phyloP scores from a whole-genome alignment of 768 basidiomycete genomes.

The Rhodotorula paludigena region DNA sequence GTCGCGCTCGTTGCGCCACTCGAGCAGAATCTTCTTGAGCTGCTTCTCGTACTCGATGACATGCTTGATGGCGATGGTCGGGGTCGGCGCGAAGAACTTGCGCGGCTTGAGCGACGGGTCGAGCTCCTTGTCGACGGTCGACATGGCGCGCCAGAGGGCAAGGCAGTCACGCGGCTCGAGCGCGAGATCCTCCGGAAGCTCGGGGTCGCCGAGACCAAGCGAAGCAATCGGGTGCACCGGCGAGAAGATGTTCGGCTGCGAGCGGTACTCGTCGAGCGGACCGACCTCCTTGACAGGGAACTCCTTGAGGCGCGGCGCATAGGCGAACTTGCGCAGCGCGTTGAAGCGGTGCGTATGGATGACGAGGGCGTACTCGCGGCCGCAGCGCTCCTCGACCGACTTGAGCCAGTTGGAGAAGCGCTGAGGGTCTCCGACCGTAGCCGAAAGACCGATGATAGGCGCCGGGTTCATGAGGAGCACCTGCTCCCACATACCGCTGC shows the following conservation, averaged over 20 bases:
- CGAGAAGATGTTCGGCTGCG: constrained; percentile 48
- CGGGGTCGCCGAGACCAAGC: constrained; percentile 53
- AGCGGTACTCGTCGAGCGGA: constrained; percentile 47
- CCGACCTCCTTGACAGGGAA: constrained; percentile 31
- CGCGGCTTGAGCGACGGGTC: constrained; percentile 50
- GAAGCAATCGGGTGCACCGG: constrained; percentile 63
- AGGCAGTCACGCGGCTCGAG: constrained; percentile 61
- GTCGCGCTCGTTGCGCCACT: constrained; percentile 50
- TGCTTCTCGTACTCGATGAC: constrained; percentile 58
- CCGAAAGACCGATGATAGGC: constrained; percentile 68
- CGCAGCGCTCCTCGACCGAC: constrained; percentile 59
- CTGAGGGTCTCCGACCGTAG: constrained; percentile 64
- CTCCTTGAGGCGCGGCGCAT: constrained; percentile 47
- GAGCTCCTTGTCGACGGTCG: constrained; percentile 20
- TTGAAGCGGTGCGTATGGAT: constrained; percentile 65
- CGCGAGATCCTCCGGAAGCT: constrained; percentile 61
- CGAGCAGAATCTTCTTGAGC: constrained; percentile 53
- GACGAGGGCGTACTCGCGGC: constrained; percentile 59
- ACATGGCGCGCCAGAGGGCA: constrained; percentile 54
- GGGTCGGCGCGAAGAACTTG: constrained; percentile 51
- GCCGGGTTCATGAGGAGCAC: constrained; percentile 61
- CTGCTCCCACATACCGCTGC: constrained; percentile 72
- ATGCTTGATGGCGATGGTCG: constrained; percentile 58
- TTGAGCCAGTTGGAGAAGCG: constrained; percentile 63
- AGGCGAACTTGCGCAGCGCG: constrained; percentile 65